Base-by-base conservation (phyloP, 306 rosid genomes). In the Leucaena leucocephala region DNA sequence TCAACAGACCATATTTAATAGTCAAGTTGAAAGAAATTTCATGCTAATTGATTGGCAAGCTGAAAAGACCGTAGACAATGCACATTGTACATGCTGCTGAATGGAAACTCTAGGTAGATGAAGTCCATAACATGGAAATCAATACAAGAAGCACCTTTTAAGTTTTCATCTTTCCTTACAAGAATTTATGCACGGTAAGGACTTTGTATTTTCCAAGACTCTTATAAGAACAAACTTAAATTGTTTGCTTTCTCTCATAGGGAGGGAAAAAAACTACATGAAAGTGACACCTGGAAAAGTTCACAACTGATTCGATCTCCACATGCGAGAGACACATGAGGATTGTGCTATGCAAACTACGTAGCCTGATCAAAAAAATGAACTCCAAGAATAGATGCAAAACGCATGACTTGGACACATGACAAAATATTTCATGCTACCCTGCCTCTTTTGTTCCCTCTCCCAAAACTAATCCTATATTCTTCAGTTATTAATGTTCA, bases 381-480 rank as follows among this genome's bases (percentile, higher is more conserved):
- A 44, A 43, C 54, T 44, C n/a, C 13, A 68, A 27, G 15, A 22
- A 67, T 67, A 68, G 36, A 69, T n/a, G 36, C 57, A 77, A 65
- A 38, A 65, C 27, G 12, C 11, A 38, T 3, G 14, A 65, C 33
- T 39, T 5, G 33, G 44, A 64, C 21, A 15, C 12, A 16, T 64
- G 11, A 35, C 45, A 34, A 39, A 2, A 65, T 3, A 2, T 38
- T 65, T 35, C 45, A 64, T 44, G 12, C 22, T 64, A 35, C 22
- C 69, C 45, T 16, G 2, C 21, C 12, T 3, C 8, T 21, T 64
- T 36, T 64, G 19, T 64, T 36, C 12, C 13, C 21, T 36, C 9
- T 36, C 22, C 45, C 69, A 64, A 15, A 15, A 12, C 22, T 22
- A 35, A 64, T 36, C 9, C 36, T 62, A 6, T 35, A 8, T 63